A percentile compares a stretch with the other conserved stretches of the same genome.
Evolutionary conservation across 345 rosid species (phyloP).

Genomic region (Psidium friedrichsthalianum): DNA sequence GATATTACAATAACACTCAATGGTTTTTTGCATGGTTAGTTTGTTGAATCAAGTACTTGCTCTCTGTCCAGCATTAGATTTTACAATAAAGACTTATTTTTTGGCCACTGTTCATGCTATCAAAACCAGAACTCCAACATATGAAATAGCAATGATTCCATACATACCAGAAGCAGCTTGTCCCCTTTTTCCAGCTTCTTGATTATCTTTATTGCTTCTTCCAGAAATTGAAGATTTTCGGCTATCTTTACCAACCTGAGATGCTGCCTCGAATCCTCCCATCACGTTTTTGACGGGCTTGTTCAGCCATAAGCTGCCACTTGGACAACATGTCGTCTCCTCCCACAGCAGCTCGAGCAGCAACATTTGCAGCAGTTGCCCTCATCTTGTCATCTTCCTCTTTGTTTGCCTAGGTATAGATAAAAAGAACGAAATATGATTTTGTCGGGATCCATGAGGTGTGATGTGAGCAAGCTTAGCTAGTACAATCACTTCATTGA

Average conservation of each 20-base stretch:
- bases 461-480: neutral
- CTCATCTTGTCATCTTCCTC: constrained; percentile 99
- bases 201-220: constrained; percentile 39
- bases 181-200: constrained; percentile 44
- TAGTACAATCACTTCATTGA: neutral
- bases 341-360: constrained; percentile 96
- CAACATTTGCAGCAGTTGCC: constrained; percentile 94
- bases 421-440: neutral
- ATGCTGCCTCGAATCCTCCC: constrained; percentile 28
- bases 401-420: constrained; percentile 44
- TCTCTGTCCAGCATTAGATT: neutral
- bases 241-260: constrained; percentile 47
- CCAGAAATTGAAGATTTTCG: constrained; percentile 31
- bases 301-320: constrained; percentile 98
- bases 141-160: neutral
- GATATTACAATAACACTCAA: neutral
- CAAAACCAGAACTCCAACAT: neutral
- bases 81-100: neutral
- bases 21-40: neutral
- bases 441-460: neutral
- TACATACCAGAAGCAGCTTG: constrained; percentile 35
- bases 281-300: constrained; percentile 83
- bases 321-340: constrained; percentile 86
- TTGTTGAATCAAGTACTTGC: neutral
- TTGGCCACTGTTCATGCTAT: neutral